These are phyloP conservation scores for Pseudomicrostroma phylloplanum DNA, from an alignment of 1,284 basidiomycete genomes.

Conservation along the genomic window DNA sequence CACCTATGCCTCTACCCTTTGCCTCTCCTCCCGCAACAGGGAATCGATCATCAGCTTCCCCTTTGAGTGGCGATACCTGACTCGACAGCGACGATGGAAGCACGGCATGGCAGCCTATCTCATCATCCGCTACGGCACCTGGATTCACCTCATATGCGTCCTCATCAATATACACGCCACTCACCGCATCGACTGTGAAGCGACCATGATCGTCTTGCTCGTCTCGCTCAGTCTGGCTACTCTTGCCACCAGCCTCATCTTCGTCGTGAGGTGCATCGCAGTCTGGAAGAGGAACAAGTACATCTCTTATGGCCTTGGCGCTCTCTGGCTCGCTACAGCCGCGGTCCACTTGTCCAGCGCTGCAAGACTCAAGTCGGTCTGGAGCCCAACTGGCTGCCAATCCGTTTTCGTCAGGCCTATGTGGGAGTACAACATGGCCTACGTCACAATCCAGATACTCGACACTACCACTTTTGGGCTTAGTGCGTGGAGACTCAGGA, in stretches of 20 bases:
- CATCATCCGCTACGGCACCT: conserved; percentile 5
- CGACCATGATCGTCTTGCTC: neutral
- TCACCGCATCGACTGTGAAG: neutral
- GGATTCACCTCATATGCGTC: neutral
- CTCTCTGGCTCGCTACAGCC: neutral
- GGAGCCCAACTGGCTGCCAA: neutral
- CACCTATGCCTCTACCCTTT: neutral
- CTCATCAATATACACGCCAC: neutral
- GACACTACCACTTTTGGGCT: neutral
- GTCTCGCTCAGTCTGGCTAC: neutral
- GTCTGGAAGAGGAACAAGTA: conserved; percentile 4
- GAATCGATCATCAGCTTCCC: neutral
- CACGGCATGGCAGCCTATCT: conserved; percentile 3
- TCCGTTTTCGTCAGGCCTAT: neutral
- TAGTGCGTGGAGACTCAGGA: neutral
- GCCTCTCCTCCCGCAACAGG: neutral
- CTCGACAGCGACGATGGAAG: neutral
- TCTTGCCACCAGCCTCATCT: conserved; percentile 5
- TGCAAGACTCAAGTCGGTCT: neutral
- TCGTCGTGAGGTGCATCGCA: conserved; percentile 4
- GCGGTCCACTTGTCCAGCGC: neutral
- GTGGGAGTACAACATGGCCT: conserved; percentile 1
- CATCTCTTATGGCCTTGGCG: neutral
- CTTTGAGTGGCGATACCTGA: neutral
- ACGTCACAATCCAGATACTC: neutral